Base-by-base conservation (phyloP, 139 green algal genomes). In the Yamagishiella unicocca region DNA sequence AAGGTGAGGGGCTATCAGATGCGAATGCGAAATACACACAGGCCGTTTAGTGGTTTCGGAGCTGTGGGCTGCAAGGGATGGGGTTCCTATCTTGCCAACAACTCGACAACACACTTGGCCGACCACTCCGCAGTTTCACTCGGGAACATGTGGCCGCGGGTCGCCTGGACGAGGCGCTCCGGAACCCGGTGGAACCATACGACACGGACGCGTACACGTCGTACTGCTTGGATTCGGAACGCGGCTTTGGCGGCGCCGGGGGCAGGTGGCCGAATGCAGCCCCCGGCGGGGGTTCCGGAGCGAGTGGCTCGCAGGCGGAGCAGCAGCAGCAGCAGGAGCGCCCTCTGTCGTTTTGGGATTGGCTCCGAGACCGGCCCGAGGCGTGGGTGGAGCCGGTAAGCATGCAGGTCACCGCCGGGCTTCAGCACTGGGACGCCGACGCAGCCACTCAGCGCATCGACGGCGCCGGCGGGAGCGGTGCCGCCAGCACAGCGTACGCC, bases 341-440 rank as follows among this genome's bases (percentile, higher is more conserved):
- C 27, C 25, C 6, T 10, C 1, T 53, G 27, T n/a, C 62, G 1
- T 86, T 86, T 17, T 40, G 37, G 21, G 43, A 86, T 21, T 86
- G 80, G 80, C 1, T 77, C 22, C 31, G 62, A 0, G 43, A 37
- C 9, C 80, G 45, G 7, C 80, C 64, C 7, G 38, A 77, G 62
- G 21, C 19, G 64, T 77, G 64, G 43, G 33, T 19, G 6, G 62
- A 86, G 29, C 62, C 79, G 4, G 1, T 64, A 7, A 14, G 17
- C 2, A 4, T 9, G 5, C 4, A 2, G 17, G n/a, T 75, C 27
- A n/a, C 22, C 21, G 31, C 17, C 4, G 40, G 61, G 0, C 42
- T 85, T 25, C 58, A 35, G 25, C 78, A 84, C 58, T 84, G 78
- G 78, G 58, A 50, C 58, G 27, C 55, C n/a, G 45, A 35, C 24